phyloP scores from a whole-genome alignment of 306 rosid species.

The Cucurbita pepo region DNA sequence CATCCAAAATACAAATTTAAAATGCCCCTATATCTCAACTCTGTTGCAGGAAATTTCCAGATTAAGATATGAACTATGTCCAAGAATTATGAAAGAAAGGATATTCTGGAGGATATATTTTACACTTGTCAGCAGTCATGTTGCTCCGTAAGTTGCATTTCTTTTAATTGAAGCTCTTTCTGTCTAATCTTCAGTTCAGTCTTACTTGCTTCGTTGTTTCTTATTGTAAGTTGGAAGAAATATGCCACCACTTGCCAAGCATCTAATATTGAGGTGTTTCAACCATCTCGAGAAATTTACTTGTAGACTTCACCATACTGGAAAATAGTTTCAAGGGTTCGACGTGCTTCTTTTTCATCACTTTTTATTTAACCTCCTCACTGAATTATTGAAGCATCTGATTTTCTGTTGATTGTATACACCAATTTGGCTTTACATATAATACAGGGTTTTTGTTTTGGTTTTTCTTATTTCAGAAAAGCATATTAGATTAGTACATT shows the following conservation, averaged over 20 bases:
- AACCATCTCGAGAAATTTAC: background rate
- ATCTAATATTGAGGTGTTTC: background rate
- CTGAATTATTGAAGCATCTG: background rate
- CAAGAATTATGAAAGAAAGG: conserved; percentile 62
- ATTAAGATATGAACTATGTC: conserved; percentile 84
- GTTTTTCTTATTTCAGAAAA: background rate
- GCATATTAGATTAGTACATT: background rate
- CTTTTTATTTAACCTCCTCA: background rate
- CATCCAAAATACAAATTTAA: background rate
- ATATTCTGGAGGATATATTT: conserved; percentile 74
- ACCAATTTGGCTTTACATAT: background rate
- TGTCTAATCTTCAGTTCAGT: background rate
- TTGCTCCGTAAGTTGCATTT: conserved; percentile 76
- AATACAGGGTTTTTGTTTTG: background rate
- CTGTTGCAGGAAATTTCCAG: conserved; percentile 70
- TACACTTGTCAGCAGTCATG: conserved; percentile 58
- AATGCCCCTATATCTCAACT: conserved; percentile 1
- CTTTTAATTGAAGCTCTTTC: conserved; percentile 6
- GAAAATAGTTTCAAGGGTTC: background rate
- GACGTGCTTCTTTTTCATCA: background rate
- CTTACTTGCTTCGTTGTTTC: background rate
- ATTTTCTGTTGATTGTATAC: background rate
- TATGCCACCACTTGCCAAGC: background rate
- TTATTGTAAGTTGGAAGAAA: background rate
- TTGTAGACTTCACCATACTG: background rate